A percentile compares a stretch with the other conserved stretches of the same genome.
These are phyloP conservation scores for Cryptococcus wingfieldii DNA, from an alignment of 1,284 basidiomycete genomes.

Conservation along the genomic window DNA sequence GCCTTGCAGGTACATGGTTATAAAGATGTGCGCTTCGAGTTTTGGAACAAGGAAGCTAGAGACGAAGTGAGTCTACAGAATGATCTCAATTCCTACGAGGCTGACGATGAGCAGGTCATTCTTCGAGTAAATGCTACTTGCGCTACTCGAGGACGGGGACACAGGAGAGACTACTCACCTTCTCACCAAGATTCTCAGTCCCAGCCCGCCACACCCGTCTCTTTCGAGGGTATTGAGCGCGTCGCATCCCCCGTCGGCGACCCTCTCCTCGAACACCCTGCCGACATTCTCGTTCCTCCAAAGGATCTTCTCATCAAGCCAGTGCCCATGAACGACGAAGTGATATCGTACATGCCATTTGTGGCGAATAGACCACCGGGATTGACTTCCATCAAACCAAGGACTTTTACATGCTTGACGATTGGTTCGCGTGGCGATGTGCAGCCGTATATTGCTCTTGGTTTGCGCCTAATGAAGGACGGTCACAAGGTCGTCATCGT, in stretches of 20 bases:
- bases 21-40: constrained; percentile 55
- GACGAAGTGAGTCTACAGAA: constrained; percentile 49
- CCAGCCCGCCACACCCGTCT: constrained; percentile 8
- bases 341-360: constrained; percentile 41
- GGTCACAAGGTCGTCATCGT: constrained; percentile 57
- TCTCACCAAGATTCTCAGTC: background rate
- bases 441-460: constrained; percentile 53
- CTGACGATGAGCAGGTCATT: too few species aligned
- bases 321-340: constrained; percentile 34
- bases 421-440: constrained; percentile 54
- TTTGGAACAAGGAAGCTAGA: constrained; percentile 51
- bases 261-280: constrained; percentile 16
- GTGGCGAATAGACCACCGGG: constrained; percentile 40
- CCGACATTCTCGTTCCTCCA: constrained; percentile 35
- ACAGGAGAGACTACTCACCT: too few species aligned
- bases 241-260: background rate
- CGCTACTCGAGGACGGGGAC: too few species aligned
- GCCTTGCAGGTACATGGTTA: constrained; percentile 55
- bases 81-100: background rate
- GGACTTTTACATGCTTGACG: constrained; percentile 49
- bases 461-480: constrained; percentile 52
- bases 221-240: background rate
- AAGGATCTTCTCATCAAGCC: constrained; percentile 24
- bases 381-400: constrained; percentile 22
- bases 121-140: too few species aligned